A percentile compares a stretch with the other conserved stretches of the same genome.
phyloP scores from a whole-genome alignment of 305 asterid species.

The Fraxinus velutina region DNA sequence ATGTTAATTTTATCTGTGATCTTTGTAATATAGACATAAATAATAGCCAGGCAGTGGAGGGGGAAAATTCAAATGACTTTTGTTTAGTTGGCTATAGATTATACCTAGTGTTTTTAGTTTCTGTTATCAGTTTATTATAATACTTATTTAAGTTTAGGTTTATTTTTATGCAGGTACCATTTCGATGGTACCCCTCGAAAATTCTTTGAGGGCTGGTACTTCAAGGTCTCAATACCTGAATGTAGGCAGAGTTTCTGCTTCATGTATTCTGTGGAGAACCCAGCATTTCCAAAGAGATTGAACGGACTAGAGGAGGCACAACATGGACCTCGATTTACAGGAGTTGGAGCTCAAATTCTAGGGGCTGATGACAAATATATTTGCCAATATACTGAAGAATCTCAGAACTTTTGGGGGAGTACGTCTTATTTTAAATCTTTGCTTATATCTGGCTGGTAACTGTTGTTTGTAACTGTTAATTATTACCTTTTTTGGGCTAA shows the following conservation, averaged over 20 bases:
- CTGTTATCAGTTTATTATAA: neutral
- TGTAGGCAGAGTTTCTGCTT: conserved; percentile 94
- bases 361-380: conserved; percentile 96
- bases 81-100: neutral
- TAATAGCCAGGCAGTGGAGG: neutral
- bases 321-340: conserved; percentile 76
- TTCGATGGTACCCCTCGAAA: conserved; percentile 81
- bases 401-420: conserved; percentile 88
- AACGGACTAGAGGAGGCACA: conserved; percentile 59
- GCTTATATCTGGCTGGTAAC: neutral
- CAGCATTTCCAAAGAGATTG: conserved; percentile 64
- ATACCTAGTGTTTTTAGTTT: neutral
- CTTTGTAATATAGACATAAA: neutral
- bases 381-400: conserved; percentile 71
- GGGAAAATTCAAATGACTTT: neutral
- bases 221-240: conserved; percentile 92
- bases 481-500: neutral
- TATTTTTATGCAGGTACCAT: conserved; percentile 61
- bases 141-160: neutral
- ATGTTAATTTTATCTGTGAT: neutral
- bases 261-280: conserved; percentile 90
- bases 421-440: conserved; percentile 24
- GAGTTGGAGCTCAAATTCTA: conserved; percentile 92
- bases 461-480: neutral
- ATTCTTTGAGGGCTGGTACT: conserved; percentile 97